These are phyloP conservation scores for Cladosporium sphaerospermum DNA, from an alignment of 2,329 filamentous ascomycete genomes.

Conservation along the genomic window DNA sequence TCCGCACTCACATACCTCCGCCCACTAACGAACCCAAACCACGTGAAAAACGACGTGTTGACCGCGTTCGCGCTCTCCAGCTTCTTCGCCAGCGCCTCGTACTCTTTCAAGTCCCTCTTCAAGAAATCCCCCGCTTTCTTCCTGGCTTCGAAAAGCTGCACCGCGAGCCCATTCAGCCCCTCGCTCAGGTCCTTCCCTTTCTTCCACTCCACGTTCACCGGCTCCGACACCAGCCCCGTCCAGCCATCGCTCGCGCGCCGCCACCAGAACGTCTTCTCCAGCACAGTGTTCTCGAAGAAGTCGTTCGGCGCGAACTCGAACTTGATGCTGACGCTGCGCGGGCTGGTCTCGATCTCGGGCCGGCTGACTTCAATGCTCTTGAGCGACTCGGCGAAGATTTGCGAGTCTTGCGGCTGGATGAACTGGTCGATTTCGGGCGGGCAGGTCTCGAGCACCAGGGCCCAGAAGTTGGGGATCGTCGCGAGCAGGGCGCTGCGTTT, in stretches of 20 bases:
- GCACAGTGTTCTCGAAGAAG: constrained; percentile 67
- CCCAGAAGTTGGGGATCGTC: constrained; percentile 85
- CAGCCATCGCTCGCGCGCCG: constrained; percentile 62
- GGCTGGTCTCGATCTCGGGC: constrained; percentile 72
- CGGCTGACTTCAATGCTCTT: constrained; percentile 65
- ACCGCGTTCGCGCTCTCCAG: constrained; percentile 39
- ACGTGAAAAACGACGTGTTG: constrained; percentile 74
- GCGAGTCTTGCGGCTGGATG: constrained; percentile 74
- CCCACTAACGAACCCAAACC: constrained; percentile 68
- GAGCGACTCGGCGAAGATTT: constrained; percentile 63
- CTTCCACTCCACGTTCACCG: constrained; percentile 78
- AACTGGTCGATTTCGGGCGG: constrained; percentile 81
- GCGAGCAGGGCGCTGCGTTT: constrained; percentile 66
- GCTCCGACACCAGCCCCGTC: constrained; percentile 77
- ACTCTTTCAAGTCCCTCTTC: constrained; percentile 47
- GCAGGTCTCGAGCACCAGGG: constrained; percentile 83
- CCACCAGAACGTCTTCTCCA: constrained; percentile 93
- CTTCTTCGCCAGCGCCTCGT: constrained; percentile 49
- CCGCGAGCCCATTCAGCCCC: constrained; percentile 69
- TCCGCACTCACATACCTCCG: constrained; percentile 63
- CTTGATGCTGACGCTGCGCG: constrained; percentile 69
- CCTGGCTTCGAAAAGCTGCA: constrained; percentile 61
- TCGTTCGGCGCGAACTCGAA: constrained; percentile 79
- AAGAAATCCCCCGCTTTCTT: constrained; percentile 40
- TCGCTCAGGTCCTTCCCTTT: constrained; percentile 72